Evolutionary conservation across 768 basidiomycete genomes (phyloP).

Genomic region (Chalciporus chontae): DNA sequence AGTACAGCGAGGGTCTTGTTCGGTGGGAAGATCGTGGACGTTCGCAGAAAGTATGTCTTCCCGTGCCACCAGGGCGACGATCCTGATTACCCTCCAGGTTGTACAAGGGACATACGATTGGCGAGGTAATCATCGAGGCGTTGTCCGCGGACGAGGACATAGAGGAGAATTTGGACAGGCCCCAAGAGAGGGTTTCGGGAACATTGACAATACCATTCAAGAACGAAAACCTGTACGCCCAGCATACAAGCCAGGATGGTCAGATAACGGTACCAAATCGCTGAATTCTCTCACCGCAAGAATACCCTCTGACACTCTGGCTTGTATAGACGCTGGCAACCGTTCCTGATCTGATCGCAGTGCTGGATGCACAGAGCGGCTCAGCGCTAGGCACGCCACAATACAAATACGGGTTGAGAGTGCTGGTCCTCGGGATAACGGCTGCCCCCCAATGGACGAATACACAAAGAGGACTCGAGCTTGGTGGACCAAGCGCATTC

Average conservation of each 20-base stretch:
- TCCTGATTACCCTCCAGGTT: slow-evolving; percentile 12
- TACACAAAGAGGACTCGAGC: slow-evolving; percentile 44
- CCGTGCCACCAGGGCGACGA: not conserved
- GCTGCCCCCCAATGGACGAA: slow-evolving; percentile 56
- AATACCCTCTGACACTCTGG: slow-evolving; percentile 1
- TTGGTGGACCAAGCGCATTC: slow-evolving; percentile 53
- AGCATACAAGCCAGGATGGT: slow-evolving; percentile 33
- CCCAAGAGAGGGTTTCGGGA: slow-evolving; percentile 23
- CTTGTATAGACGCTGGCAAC: slow-evolving; percentile 44
- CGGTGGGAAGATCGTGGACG: slow-evolving; percentile 57
- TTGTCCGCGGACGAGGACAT: slow-evolving; percentile 26
- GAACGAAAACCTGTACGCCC: slow-evolving; percentile 58
- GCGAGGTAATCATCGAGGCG: slow-evolving; percentile 33
- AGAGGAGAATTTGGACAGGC: slow-evolving; percentile 21
- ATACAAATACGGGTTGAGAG: slow-evolving; percentile 58
- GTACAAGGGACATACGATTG: slow-evolving; percentile 40
- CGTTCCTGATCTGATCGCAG: slow-evolving; percentile 64
- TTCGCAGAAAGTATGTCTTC: slow-evolving; percentile 32
- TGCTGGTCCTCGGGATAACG: slow-evolving; percentile 45
- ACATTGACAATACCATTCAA: slow-evolving; percentile 55
- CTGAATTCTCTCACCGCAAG: not conserved
- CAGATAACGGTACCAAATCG: slow-evolving; percentile 14
- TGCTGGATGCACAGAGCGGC: slow-evolving; percentile 61
- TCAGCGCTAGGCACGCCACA: slow-evolving; percentile 61
- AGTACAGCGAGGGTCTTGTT: slow-evolving; percentile 44